Conservation (phyloP, 139 green algal genomes). For the Picochlorum costavermella region DNA sequence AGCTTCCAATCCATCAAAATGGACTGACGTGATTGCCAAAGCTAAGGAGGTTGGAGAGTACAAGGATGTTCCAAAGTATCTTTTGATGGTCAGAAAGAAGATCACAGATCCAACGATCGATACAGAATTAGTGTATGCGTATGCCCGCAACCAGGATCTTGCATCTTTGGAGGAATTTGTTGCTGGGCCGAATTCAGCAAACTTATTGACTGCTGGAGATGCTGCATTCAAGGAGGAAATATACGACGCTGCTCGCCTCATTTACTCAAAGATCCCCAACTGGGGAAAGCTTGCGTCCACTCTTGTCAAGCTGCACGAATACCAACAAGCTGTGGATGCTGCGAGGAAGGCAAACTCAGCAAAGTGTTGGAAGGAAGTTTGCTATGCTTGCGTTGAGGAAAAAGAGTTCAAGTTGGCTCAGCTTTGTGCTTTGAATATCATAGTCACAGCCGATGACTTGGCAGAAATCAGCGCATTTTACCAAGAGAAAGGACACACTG, state of each 20-base stretch:
- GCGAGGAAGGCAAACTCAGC: conserved; percentile 93
- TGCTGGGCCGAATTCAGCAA: conserved; percentile 60
- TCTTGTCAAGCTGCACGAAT: conserved; percentile 80
- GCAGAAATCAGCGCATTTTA: conserved; percentile 94
- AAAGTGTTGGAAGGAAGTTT: conserved; percentile 95
- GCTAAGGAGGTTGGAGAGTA: conserved; percentile 47
- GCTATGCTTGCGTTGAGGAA: conserved; percentile 95
- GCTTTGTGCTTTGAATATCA: conserved; percentile 98
- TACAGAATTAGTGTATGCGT: conserved; percentile 93
- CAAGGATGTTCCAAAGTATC: conserved; percentile 89
- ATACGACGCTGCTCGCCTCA: conserved; percentile 87
- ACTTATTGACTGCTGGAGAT: conserved; percentile 60
- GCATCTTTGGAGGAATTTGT: conserved; percentile 93
- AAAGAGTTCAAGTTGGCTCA: conserved; percentile 93
- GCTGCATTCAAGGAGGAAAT: conserved; percentile 77
- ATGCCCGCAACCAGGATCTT: conserved; percentile 81
- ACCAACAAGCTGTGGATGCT: conserved; percentile 89
- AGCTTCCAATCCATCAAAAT: conserved; percentile 60
- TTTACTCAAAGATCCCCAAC: conserved; percentile 93
- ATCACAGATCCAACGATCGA: conserved; percentile 87
- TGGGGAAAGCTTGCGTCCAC: conserved; percentile 84
- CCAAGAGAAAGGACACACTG: conserved; percentile 78
- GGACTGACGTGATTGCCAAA: conserved; percentile 61
- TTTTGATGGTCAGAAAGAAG: conserved; percentile 96
- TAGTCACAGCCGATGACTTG: conserved; percentile 96